Base-by-base conservation (phyloP, 441 rosid genomes). In the Syzygium syzygioides region DNA sequence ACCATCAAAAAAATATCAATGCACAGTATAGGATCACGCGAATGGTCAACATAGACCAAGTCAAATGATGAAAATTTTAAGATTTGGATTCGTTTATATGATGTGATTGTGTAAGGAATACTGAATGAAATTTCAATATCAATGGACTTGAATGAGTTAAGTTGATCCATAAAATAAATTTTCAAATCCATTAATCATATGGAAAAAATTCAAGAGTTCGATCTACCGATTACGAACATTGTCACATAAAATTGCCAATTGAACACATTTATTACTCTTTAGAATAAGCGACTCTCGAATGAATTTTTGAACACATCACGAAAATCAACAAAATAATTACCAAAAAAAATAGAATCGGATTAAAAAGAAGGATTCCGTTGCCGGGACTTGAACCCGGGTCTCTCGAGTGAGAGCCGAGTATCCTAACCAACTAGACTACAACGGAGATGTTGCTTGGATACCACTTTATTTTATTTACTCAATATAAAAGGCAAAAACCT, bases 381-480 rank as follows among this genome's bases (percentile, higher is more conserved):
- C 41, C 89, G 86, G 87, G 87, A 71, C 85, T 88, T n/a, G 87
- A 88, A 85, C 89, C 89, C 87, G 89, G 84, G 89, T 88, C 89
- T 88, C 68, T 85, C 85, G 87, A 87, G 87, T 88, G 89, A 88
- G 85, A 88, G 89, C 87, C 87, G 87, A 88, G 68, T 85, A 88
- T 88, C 89, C 89, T 88, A 85, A 88, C 87, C 87, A 66, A 85
- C 89, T 85, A 88, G 84, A 88, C 89, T 88, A 88, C 89, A 88
- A 88, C 87, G 89, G 89, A 66, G 30, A 57, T 57, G 62, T 6
- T 4, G 2, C 6, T 23, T 7, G 2, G 0, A 3, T 4, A 0
- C 41, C 12, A 17, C 15, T 37, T 20, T 6, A 11, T 6, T 12
- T 0, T 71, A 71, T 1, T 19, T 37, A 71, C 11, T 5, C 8